A percentile compares a stretch with the other conserved stretches of the same genome.
These are phyloP conservation scores for Martensiomyces pterosporus DNA, from an alignment of 192 early-diverging fungal species.

Conservation along the genomic window DNA sequence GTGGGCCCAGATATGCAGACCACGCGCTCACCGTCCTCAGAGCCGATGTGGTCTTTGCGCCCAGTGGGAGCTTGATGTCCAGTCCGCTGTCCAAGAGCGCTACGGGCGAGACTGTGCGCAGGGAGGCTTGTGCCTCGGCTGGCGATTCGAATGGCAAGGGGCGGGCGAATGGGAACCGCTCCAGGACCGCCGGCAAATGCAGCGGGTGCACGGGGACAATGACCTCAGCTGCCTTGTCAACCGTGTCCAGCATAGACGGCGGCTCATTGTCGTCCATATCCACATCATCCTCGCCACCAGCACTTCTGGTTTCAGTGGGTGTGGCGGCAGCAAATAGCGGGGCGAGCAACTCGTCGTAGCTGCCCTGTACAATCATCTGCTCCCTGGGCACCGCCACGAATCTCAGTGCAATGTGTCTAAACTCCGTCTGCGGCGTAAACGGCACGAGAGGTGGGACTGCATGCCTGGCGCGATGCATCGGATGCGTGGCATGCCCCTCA, in stretches of 20 bases:
- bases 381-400: conserved; percentile 34
- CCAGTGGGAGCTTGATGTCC: conserved; percentile 49
- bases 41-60: conserved; percentile 52
- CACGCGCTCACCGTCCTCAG: conserved; percentile 55
- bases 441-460: conserved; percentile 45
- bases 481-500: conserved; percentile 56
- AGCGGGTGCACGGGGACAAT: conserved; percentile 52
- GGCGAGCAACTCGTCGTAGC: conserved; percentile 10
- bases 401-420: conserved; percentile 26
- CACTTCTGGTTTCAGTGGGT: neutral
- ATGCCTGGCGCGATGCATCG: conserved; percentile 54
- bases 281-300: too few species aligned
- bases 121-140: conserved; percentile 45
- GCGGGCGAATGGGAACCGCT: conserved; percentile 27
- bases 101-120: conserved; percentile 32
- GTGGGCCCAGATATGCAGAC: conserved; percentile 38
- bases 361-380: conserved; percentile 23
- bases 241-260: neutral
- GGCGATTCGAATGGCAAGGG: conserved; percentile 18
- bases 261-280: too few species aligned
- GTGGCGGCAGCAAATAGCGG: neutral
- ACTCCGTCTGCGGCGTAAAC: conserved; percentile 19
- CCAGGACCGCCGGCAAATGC: conserved; percentile 48
- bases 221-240: conserved; percentile 10
- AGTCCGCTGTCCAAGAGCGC: conserved; percentile 10